phyloP scores from a whole-genome alignment of 257 asterid genomes.

The Osmanthus fragrans region DNA sequence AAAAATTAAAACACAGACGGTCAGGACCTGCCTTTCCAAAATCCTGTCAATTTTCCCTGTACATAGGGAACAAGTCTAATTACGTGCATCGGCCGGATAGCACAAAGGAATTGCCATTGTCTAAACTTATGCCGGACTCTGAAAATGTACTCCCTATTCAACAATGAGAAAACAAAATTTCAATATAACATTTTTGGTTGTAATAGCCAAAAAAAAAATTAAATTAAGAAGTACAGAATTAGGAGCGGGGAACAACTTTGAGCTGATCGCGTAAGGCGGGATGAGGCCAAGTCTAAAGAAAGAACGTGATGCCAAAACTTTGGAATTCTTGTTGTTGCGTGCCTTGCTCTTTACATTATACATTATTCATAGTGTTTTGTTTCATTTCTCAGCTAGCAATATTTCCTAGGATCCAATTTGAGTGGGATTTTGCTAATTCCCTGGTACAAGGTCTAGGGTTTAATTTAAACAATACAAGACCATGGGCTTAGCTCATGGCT shows the following conservation, averaged over 20 bases:
- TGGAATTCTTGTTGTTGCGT: slow-evolving; percentile 33
- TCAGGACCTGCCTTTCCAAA: too few species aligned
- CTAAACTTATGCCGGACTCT: slow-evolving; percentile 77
- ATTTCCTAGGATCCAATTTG: background rate
- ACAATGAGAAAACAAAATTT: background rate
- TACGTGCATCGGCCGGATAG: slow-evolving; percentile 59
- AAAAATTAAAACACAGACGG: too few species aligned
- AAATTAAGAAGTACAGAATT: background rate
- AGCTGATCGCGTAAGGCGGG: slow-evolving; percentile 76
- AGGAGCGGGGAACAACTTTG: slow-evolving; percentile 44
- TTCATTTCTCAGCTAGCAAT: background rate
- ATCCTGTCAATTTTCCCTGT: too few species aligned
- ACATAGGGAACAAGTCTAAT: too few species aligned
- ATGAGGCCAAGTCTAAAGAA: slow-evolving; percentile 76
- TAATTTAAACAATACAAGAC: background rate
- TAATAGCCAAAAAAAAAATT: background rate
- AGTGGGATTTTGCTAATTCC: background rate
- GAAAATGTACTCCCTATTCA: slow-evolving; percentile 76
- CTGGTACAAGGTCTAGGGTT: background rate
- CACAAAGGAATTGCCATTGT: slow-evolving; percentile 46
- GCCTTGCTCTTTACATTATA: background rate
- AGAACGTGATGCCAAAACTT: slow-evolving; percentile 78
- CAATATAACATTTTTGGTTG: background rate
- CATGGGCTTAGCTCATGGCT: background rate
- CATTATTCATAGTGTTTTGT: background rate